Conservation (phyloP, 2,329 filamentous ascomycete species). For the Fusarium sp. region DNA sequence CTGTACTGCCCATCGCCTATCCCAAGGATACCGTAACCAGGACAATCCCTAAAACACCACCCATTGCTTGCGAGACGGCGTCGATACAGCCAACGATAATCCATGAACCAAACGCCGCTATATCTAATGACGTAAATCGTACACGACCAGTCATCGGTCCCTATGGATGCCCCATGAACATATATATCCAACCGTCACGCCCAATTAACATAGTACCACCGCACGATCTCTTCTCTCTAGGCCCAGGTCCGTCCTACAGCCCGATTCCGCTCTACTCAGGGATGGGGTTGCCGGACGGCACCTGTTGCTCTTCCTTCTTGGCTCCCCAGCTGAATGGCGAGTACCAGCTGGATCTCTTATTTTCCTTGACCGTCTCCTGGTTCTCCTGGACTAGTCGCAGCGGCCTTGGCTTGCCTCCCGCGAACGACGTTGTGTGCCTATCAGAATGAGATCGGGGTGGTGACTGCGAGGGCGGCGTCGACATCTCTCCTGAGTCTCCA, state of each 20-base stretch:
- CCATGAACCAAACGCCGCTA: constrained; percentile 52
- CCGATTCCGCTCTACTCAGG: constrained; percentile 51
- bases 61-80: constrained; percentile 44
- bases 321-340: constrained; percentile 69
- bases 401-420: constrained; percentile 83
- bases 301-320: constrained; percentile 65
- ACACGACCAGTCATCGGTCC: constrained; percentile 50
- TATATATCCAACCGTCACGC: constrained; percentile 49
- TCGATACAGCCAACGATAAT: constrained; percentile 49
- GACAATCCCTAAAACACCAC: constrained; percentile 31
- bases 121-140: constrained; percentile 52
- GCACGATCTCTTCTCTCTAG: constrained; percentile 9
- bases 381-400: constrained; percentile 90
- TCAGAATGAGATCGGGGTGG: constrained; percentile 67
- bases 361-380: constrained; percentile 64
- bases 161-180: constrained; percentile 44
- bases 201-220: constrained; percentile 39
- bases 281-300: constrained; percentile 51
- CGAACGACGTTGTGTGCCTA: constrained; percentile 69
- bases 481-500: constrained; percentile 73
- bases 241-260: constrained; percentile 15
- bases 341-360: constrained; percentile 75
- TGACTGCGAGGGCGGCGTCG: constrained; percentile 66
- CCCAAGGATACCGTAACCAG: constrained; percentile 34
- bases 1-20: constrained; percentile 27